Evolutionary conservation across 495 filamentous ascomycete species (phyloP).

Genomic region (Talaromyces stipitatus): DNA sequence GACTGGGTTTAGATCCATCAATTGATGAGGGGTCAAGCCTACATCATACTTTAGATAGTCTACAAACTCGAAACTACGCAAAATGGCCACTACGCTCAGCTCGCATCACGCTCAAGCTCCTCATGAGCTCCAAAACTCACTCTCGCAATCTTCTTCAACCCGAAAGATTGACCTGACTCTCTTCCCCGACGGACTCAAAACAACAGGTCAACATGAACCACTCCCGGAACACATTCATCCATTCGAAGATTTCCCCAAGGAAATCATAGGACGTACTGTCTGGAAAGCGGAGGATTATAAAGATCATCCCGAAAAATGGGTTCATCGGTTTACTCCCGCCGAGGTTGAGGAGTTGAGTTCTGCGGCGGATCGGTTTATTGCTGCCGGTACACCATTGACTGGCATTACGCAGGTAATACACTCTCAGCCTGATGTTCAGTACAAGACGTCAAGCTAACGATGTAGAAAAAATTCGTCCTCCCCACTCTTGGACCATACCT

Average conservation of each 20-base stretch:
- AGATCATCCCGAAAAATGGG: constrained; percentile 66
- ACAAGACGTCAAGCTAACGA: background rate
- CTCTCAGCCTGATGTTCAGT: background rate
- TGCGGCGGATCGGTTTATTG: constrained; percentile 62
- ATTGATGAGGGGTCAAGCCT: background rate
- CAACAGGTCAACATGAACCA: constrained; percentile 75
- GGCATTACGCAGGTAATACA: constrained; percentile 60
- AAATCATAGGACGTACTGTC: constrained; percentile 67
- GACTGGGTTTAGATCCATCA: background rate
- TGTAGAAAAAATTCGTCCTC: constrained; percentile 46
- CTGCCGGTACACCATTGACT: constrained; percentile 53
- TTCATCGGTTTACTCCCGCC: constrained; percentile 56
- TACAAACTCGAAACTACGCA: background rate
- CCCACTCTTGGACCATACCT: constrained; percentile 46
- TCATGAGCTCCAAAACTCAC: background rate
- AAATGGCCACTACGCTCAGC: background rate
- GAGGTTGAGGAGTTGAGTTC: constrained; percentile 63
- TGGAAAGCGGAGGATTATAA: constrained; percentile 71
- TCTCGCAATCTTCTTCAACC: background rate
- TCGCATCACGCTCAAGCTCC: background rate
- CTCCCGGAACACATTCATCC: constrained; percentile 56
- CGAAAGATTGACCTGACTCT: constrained; percentile 10
- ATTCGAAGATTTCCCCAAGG: constrained; percentile 65
- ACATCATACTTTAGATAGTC: background rate
- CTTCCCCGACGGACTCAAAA: constrained; percentile 55